Conservation (phyloP, 305 asterid species). For the Ruellia speciosa region DNA sequence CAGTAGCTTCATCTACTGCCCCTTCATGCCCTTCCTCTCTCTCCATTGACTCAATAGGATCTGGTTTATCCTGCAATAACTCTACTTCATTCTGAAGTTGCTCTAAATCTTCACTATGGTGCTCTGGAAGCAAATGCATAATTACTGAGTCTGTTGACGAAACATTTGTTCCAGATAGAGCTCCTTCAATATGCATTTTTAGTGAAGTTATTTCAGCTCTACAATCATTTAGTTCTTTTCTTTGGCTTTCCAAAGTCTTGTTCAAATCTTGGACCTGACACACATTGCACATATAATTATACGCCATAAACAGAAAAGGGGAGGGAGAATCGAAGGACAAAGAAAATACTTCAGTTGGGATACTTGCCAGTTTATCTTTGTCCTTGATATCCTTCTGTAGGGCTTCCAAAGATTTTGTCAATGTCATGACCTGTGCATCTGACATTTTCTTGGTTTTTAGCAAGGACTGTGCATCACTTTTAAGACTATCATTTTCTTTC, state of each 20-base stretch:
- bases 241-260: constrained; percentile 62
- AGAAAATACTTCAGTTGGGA: constrained; percentile 17
- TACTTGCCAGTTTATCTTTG: constrained; percentile 55
- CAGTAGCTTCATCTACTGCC: constrained; percentile 27
- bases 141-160: constrained; percentile 28
- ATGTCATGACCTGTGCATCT: constrained; percentile 53
- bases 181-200: constrained; percentile 75
- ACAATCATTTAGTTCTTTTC: constrained; percentile 77
- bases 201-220: constrained; percentile 95
- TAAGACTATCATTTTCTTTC: constrained; percentile 70
- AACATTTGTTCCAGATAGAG: constrained; percentile 46
- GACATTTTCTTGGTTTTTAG: constrained; percentile 60
- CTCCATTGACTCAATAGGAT: constrained; percentile 29
- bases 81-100: constrained; percentile 38
- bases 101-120: constrained; percentile 32
- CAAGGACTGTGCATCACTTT: constrained; percentile 50
- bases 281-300: constrained; percentile 7
- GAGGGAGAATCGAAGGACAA: constrained; percentile 7
- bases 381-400: constrained; percentile 90
- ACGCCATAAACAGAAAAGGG: neutral
- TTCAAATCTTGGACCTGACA: constrained; percentile 75
- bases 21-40: constrained; percentile 30
- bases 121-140: constrained; percentile 31
- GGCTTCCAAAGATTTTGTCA: constrained; percentile 73
- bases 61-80: constrained; percentile 30